Conservation (phyloP, 2,329 filamentous ascomycete species). For the Fusarium siculi region DNA sequence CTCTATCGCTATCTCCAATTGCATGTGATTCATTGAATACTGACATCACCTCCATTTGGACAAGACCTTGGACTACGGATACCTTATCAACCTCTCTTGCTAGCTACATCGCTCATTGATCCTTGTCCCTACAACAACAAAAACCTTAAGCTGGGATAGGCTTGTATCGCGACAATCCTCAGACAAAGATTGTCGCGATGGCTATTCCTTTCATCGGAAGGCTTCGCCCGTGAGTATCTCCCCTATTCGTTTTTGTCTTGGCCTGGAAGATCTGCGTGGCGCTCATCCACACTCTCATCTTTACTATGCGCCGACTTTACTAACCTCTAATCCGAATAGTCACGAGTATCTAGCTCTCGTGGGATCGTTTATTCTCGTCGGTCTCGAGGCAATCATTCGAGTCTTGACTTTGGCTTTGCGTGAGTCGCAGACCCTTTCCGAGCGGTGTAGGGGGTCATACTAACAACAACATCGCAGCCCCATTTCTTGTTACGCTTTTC, state of each 20-base stretch:
- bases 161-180: conserved; percentile 11
- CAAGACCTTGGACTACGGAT: background rate
- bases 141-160: conserved; percentile 1
- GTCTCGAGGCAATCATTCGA: conserved; percentile 84
- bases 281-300: conserved; percentile 7
- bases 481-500: conserved; percentile 81
- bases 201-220: conserved; percentile 64
- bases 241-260: background rate
- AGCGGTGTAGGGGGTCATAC: conserved; percentile 20
- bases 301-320: conserved; percentile 16
- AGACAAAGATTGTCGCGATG: conserved; percentile 51
- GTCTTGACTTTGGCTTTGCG: conserved; percentile 89
- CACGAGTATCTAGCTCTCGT: conserved; percentile 89
- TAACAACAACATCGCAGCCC: conserved; percentile 61
- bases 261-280: conserved; percentile 1
- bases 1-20: conserved; percentile 21
- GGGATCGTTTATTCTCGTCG: conserved; percentile 83
- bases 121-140: conserved; percentile 12
- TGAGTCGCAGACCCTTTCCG: conserved; percentile 56
- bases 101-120: conserved; percentile 8
- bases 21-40: conserved; percentile 38
- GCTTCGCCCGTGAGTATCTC: conserved; percentile 59
- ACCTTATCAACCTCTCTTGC: conserved; percentile 11
- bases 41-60: conserved; percentile 39
- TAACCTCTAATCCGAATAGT: conserved; percentile 55